Conservation (phyloP, 2,329 filamentous ascomycete genomes). For the Pestalotiopsis fici region DNA sequence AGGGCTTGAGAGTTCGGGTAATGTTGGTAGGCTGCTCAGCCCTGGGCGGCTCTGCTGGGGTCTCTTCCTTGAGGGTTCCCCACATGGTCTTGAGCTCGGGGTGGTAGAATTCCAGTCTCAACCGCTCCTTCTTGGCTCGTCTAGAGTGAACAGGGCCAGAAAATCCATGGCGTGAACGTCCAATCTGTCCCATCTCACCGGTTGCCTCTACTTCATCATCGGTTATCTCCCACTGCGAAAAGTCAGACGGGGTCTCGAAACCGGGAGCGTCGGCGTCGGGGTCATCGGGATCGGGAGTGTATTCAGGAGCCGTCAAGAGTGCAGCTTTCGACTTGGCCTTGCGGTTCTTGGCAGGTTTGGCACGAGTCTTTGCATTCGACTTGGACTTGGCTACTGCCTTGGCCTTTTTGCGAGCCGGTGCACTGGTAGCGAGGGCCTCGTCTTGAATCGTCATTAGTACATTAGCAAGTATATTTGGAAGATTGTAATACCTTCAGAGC, state of each 20-base stretch:
- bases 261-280: constrained; percentile 23
- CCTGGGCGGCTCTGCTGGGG: constrained; percentile 61
- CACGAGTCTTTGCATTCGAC: not conserved
- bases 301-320: not conserved
- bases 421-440: constrained; percentile 10
- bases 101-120: constrained; percentile 73
- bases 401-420: constrained; percentile 15
- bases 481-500: not conserved
- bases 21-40: constrained; percentile 77
- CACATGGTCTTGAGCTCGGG: constrained; percentile 85
- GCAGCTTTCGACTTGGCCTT: not conserved
- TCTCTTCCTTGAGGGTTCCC: constrained; percentile 69
- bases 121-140: constrained; percentile 51
- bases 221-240: not conserved
- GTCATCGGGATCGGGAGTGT: constrained; percentile 17
- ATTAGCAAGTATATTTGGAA: no score
- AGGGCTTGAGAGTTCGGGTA: constrained; percentile 82
- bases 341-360: not conserved
- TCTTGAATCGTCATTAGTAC: no score
- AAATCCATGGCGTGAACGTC: constrained; percentile 2
- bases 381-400: not conserved
- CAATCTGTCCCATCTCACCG: constrained; percentile 5
- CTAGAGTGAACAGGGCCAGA: not conserved
- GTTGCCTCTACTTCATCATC: constrained; percentile 12
- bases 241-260: constrained; percentile 13